Conservation (phyloP, 768 basidiomycete genomes). For the Filobasidium floriforme region DNA sequence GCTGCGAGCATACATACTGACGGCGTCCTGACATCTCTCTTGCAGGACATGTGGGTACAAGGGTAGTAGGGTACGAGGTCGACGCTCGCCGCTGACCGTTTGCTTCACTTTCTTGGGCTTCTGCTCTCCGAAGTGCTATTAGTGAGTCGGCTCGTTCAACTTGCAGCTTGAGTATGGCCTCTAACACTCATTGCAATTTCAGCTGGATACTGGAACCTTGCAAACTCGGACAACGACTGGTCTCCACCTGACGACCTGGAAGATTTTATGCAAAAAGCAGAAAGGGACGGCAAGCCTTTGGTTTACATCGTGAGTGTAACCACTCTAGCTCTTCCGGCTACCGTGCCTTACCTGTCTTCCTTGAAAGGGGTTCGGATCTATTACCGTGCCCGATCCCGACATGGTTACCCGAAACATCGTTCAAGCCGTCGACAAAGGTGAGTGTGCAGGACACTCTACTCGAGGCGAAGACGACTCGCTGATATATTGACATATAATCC, state of each 20-base stretch:
- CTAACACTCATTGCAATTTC: not conserved
- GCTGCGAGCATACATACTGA: no score
- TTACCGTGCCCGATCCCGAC: constrained; percentile 58
- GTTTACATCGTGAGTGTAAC: constrained; percentile 52
- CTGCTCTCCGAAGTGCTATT: constrained; percentile 4
- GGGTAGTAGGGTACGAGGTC: constrained; percentile 51
- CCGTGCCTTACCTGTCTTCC: constrained; percentile 9
- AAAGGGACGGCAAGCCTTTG: constrained; percentile 54
- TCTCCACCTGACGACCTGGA: constrained; percentile 51
- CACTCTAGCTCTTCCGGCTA: no score
- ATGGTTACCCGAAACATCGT: constrained; percentile 55
- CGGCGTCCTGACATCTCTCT: no score
- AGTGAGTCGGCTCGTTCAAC: constrained; percentile 3
- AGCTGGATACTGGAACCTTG: constrained; percentile 56
- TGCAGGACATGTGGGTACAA: no score
- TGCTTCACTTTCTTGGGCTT: constrained; percentile 10
- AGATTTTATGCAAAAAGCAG: constrained; percentile 56
- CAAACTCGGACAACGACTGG: constrained; percentile 59
- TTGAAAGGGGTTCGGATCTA: constrained; percentile 54
- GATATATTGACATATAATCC: constrained; percentile 12
- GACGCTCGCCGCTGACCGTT: not conserved
- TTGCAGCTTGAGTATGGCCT: not conserved
- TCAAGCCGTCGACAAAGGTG: constrained; percentile 57
- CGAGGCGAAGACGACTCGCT: not conserved
- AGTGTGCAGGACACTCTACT: constrained; percentile 21